phyloP scores from a whole-genome alignment of 306 rosid species.

The Macrotyloma uniflorum region DNA sequence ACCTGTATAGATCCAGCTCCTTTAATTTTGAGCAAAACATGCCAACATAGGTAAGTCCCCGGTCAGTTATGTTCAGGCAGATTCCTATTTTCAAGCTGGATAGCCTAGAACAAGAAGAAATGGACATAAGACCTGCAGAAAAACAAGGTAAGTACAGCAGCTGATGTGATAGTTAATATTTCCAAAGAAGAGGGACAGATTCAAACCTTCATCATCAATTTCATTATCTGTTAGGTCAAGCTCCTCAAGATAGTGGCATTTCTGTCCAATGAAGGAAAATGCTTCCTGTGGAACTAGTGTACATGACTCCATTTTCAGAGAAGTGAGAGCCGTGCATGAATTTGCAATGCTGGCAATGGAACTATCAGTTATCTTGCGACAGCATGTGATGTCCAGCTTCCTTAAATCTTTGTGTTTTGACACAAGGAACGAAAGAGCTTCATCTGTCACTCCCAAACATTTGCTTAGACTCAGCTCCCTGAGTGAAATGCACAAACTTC shows the following conservation, averaged over 20 bases:
- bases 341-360: conserved; percentile 70
- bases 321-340: conserved; percentile 68
- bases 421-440: conserved; percentile 71
- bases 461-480: conserved; percentile 86
- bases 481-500: conserved; percentile 68
- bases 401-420: conserved; percentile 74
- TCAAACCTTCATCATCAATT: conserved; percentile 82
- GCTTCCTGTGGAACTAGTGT: conserved; percentile 73
- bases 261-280: conserved; percentile 70
- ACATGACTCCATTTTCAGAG: conserved; percentile 94
- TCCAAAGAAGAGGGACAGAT: conserved; percentile 7
- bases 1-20: conserved; percentile 97
- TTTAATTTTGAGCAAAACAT: conserved; percentile 65
- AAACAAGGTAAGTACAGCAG: conserved; percentile 39
- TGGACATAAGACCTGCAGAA: conserved; percentile 68
- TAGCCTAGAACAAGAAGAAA: conserved; percentile 73
- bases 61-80: conserved; percentile 84
- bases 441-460: conserved; percentile 84
- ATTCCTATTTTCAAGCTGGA: conserved; percentile 78
- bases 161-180: conserved; percentile 15
- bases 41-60: conserved; percentile 73
- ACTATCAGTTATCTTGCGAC: conserved; percentile 75
- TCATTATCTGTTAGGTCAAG: conserved; percentile 94
- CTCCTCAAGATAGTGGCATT: conserved; percentile 73
- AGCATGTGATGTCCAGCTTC: conserved; percentile 96